These are phyloP conservation scores for Gossypium ekmanianum DNA, from an alignment of 345 rosid species.

Conservation along the genomic window DNA sequence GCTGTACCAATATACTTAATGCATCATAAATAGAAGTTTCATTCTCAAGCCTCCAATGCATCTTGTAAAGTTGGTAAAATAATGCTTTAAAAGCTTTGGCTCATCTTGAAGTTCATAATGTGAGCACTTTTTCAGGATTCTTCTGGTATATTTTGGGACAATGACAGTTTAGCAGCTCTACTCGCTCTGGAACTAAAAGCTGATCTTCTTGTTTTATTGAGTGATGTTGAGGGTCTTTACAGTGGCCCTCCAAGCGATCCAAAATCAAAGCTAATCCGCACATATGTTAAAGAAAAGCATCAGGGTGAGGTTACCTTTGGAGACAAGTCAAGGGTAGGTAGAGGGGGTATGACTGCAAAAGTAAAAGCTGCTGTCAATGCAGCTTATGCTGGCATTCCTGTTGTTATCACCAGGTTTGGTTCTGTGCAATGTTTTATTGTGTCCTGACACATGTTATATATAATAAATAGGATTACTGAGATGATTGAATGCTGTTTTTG, in stretches of 20 bases:
- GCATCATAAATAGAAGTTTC: not conserved
- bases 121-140: slow-evolving; percentile 65
- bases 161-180: slow-evolving; percentile 95
- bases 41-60: not conserved
- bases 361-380: slow-evolving; percentile 96
- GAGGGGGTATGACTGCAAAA: slow-evolving; percentile 99
- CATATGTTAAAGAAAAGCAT: slow-evolving; percentile 78
- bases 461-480: not conserved
- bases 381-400: slow-evolving; percentile 89
- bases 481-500: not conserved
- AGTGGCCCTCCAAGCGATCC: slow-evolving; percentile 98
- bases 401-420: slow-evolving; percentile 60
- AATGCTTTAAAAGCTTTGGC: not conserved
- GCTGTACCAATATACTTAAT: not conserved
- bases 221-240: slow-evolving; percentile 96
- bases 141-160: slow-evolving; percentile 98
- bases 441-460: not conserved
- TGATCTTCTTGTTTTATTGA: slow-evolving; percentile 87
- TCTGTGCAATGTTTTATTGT: not conserved
- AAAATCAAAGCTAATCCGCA: slow-evolving; percentile 75
- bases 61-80: not conserved
- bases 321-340: slow-evolving; percentile 95
- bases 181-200: slow-evolving; percentile 91
- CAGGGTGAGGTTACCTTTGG: slow-evolving; percentile 89
- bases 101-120: not conserved